Base-by-base conservation (phyloP, 2,329 filamentous ascomycete species). In the Leptodontidium sp. region DNA sequence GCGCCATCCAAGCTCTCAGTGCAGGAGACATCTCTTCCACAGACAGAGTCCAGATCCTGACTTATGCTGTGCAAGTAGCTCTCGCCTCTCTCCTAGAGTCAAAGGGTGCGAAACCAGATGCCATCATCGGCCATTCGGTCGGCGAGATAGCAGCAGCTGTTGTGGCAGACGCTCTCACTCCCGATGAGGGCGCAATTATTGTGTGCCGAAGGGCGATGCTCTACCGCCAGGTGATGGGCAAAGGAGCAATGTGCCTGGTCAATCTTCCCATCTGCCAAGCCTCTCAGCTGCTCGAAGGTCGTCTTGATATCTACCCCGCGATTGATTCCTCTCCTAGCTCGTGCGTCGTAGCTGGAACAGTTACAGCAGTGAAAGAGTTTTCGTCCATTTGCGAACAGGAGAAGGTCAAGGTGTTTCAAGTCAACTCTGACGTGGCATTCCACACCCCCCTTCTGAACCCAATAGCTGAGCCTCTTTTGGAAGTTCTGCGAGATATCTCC, bases 101-200 rank as follows among this genome's bases (percentile, higher is more conserved):
- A 1, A 84, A 79, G 77, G 79, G 79, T 0, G 73, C 84, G 26
- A 71, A 66, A 5, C 80, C 82, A 0, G 64, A 71, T 0, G 78
- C 76, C 1, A 81, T 84, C 0, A 75, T 79, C 1, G 82, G 84
- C 1, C 83, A 85, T 72, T 84, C 82, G 0, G 79, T 77, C 55
- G 83, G 83, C 7, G 83, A 85, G 68, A 83, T 84, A 45, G 82
- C 75, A 2, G 83, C 83, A 1, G 82, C 83, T 0, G 84, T 82
- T 55, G 77, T 81, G 0, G 74, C 80, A 0, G 80, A 78, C 1
- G 74, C 75, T 21, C 58, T 82, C 1, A 75, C 72, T 14, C 68
- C 70, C 7, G 69, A 74, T 29, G 80, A 83, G 64, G 82, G 80
- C 0, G 73, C 78, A 0, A 59, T 81, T 2, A 70, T 82, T 29